Percentiles rank a stretch among this genome's conserved stretches.
Conservation (phyloP, 202 grass and related monocot genomes). For the Dendrocalamus latiflorus region DNA sequence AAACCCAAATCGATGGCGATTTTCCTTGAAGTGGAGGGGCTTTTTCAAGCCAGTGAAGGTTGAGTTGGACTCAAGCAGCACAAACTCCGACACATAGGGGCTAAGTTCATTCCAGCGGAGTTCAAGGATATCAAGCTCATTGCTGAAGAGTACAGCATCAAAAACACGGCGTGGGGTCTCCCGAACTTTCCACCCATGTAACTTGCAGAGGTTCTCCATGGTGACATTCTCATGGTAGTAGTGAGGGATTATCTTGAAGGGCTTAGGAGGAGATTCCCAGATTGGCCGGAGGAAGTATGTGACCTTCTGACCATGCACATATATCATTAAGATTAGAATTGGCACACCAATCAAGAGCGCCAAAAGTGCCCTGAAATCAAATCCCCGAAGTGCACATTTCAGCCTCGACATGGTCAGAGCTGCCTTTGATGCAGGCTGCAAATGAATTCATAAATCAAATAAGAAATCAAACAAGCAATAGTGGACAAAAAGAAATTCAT, state of each 20-base stretch:
- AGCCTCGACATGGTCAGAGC: constrained; percentile 76
- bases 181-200: constrained; percentile 81
- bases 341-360: constrained; percentile 75
- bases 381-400: constrained; percentile 74
- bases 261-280: constrained; percentile 92
- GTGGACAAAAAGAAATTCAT: background rate
- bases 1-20: constrained; percentile 59
- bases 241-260: constrained; percentile 75
- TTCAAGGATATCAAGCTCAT: constrained; percentile 89
- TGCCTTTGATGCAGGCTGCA: constrained; percentile 64
- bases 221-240: constrained; percentile 94
- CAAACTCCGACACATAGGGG: constrained; percentile 88
- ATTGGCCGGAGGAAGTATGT: constrained; percentile 94
- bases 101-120: constrained; percentile 96
- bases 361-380: constrained; percentile 73
- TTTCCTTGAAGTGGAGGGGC: constrained; percentile 63
- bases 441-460: constrained; percentile 24
- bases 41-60: constrained; percentile 81
- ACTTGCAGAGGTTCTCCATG: constrained; percentile 69
- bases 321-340: constrained; percentile 61
- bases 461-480: constrained; percentile 25
- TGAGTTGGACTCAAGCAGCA: constrained; percentile 93
- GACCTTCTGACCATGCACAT: constrained; percentile 90
- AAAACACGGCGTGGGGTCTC: constrained; percentile 82
- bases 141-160: constrained; percentile 95